Conservation (phyloP, 2,329 filamentous ascomycete species). For the Fusarium chuoi region DNA sequence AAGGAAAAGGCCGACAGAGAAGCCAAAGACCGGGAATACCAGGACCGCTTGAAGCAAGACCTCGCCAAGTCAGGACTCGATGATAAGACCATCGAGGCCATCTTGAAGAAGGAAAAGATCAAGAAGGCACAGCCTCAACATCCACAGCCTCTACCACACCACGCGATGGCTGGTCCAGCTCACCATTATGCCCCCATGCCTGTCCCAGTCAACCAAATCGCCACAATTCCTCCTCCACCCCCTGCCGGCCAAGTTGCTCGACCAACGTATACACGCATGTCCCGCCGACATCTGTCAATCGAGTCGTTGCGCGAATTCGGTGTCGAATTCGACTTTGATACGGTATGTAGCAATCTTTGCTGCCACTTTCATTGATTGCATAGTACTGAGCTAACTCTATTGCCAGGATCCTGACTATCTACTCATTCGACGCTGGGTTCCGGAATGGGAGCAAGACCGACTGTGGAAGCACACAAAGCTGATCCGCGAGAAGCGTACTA, state of each 20-base stretch:
- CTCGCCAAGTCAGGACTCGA: constrained; percentile 68
- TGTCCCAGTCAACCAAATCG: constrained; percentile 7
- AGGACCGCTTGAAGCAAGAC: constrained; percentile 66
- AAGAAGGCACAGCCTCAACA: constrained; percentile 44
- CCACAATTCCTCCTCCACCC: not conserved
- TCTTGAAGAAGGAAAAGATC: constrained; percentile 66
- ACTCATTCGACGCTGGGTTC: constrained; percentile 78
- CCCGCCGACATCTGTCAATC: constrained; percentile 68
- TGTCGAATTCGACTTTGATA: constrained; percentile 68
- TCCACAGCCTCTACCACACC: constrained; percentile 12
- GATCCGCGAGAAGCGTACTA: constrained; percentile 66
- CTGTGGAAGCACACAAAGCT: constrained; percentile 77
- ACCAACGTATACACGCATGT: constrained; percentile 72
- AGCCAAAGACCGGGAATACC: constrained; percentile 57
- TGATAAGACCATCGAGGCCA: constrained; percentile 67
- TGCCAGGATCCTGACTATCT: constrained; percentile 73
- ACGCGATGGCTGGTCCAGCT: constrained; percentile 8
- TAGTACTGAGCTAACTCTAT: constrained; percentile 46
- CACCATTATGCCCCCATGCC: not conserved
- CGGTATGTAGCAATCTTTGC: constrained; percentile 53
- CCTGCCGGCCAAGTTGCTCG: constrained; percentile 42
- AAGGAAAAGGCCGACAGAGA: constrained; percentile 61
- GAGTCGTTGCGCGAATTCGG: constrained; percentile 67
- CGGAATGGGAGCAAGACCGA: constrained; percentile 75
- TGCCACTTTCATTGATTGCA: not conserved